Conservation (phyloP, 1,139 yeast genomes). For the Kodamaea anthophila region DNA sequence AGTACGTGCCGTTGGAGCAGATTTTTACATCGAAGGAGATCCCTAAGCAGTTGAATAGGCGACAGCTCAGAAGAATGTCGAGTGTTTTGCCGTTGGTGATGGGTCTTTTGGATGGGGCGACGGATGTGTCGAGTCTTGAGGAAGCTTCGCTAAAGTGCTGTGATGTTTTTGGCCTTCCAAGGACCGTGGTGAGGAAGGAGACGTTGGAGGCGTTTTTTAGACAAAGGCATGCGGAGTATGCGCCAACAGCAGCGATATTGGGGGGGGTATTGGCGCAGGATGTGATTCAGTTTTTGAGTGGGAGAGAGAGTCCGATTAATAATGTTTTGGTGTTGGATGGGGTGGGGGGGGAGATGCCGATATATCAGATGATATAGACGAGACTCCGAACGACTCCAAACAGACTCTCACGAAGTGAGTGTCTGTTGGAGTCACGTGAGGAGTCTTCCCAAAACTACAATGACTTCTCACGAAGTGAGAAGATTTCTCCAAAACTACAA, state of each 20-base stretch:
- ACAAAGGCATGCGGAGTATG: constrained; percentile 63
- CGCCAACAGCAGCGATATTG: constrained; percentile 81
- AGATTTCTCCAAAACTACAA: no score
- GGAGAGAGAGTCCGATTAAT: constrained; percentile 74
- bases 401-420: no score
- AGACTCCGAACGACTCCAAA: no score
- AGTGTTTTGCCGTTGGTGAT: constrained; percentile 59
- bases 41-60: constrained; percentile 38
- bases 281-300: constrained; percentile 73
- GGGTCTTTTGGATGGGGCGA: constrained; percentile 39
- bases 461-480: no score
- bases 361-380: no score
- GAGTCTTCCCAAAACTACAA: no score
- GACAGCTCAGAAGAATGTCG: constrained; percentile 55
- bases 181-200: constrained; percentile 29
- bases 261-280: constrained; percentile 94
- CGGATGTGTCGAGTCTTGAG: constrained; percentile 15
- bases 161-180: constrained; percentile 29
- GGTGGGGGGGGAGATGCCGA: constrained; percentile 64
- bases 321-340: constrained; percentile 79
- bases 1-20: constrained; percentile 32
- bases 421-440: no score
- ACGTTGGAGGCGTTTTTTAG: constrained; percentile 34
- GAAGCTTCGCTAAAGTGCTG: constrained; percentile 20
- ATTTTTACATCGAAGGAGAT: constrained; percentile 34